phyloP scores from a whole-genome alignment of 768 basidiomycete species.

The Mycena filopes region DNA sequence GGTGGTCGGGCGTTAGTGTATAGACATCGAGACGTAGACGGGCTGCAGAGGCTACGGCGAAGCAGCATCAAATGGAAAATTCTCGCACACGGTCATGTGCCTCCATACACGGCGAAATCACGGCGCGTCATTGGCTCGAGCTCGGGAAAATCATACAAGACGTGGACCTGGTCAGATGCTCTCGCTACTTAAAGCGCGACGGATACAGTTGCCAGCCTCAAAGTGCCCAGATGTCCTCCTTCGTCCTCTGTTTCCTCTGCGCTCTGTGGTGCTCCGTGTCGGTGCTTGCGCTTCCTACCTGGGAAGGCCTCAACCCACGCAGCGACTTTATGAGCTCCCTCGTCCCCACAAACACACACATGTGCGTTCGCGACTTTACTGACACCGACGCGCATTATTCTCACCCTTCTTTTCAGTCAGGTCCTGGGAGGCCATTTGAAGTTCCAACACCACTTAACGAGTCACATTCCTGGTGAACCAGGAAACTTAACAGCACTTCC shows the following conservation, averaged over 20 bases:
- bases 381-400: not conserved
- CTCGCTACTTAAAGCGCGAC: not conserved
- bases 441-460: not conserved
- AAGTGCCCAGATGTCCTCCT: slow-evolving; percentile 7
- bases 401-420: slow-evolving; percentile 28
- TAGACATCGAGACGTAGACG: slow-evolving; percentile 15
- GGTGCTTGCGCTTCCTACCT: slow-evolving; percentile 53
- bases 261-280: slow-evolving; percentile 31
- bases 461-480: slow-evolving; percentile 48
- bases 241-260: slow-evolving; percentile 37
- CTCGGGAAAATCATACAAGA: slow-evolving; percentile 17
- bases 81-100: slow-evolving; percentile 16
- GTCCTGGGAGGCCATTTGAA: slow-evolving; percentile 38
- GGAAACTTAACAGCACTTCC: slow-evolving; percentile 60
- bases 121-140: not conserved
- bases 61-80: not conserved
- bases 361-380: slow-evolving; percentile 34
- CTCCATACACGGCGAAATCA: not conserved
- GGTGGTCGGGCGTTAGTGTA: slow-evolving; percentile 9
- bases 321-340: slow-evolving; percentile 51
- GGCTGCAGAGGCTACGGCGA: slow-evolving; percentile 5
- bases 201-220: not conserved
- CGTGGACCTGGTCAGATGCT: slow-evolving; percentile 19
- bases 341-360: slow-evolving; percentile 53
- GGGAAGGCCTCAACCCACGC: slow-evolving; percentile 48